Evolutionary conservation across 345 rosid species (phyloP), one percentile per base, ranked within the genome.

Genomic region (Limnanthes douglasii): DNA sequence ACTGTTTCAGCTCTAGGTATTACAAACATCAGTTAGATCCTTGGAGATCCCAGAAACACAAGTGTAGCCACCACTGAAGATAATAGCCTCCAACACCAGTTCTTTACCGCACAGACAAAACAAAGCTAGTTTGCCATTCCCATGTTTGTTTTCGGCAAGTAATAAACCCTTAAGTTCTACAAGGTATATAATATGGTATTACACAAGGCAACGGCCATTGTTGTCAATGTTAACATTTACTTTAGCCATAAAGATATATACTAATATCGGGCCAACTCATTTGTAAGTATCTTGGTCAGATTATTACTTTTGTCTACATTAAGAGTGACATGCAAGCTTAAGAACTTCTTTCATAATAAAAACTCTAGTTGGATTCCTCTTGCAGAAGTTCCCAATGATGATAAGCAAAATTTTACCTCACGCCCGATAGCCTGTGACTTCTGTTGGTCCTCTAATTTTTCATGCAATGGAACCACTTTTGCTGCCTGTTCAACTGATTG

Each of bases 391-490:
- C 11, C 39, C 31, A 32, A 40, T 46, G 10, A 43, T 21, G 15
- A 50, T 16, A 24, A 27, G 32, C 5, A 39, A 31, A 9, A 16
- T 13, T 17, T 41, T 51, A 63, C 76, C 83, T 67, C 68, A 14
- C 22, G 20, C 33, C 35, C 49, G 60, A 57, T 18, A 34, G 53
- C 43, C 44, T 61, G 59, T 20, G 45, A 40, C 46, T 39, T 49
- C 30, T 52, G 68, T 37, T 43, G 68, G 50, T 66, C 72, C 38
- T 65, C 69, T 22, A 46, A 14, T 37, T 37, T 55, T 37, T 55
- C 66, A 30, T 31, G 51, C 24, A 60, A 40, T 17, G 45, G 49
- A n/a, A 21, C 51, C 12, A 40, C 30, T 26, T 34, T 45, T 44
- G 44, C 59, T 13, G 18, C 20, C 11, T 57, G 64, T 44, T 54